Percentiles rank a stretch among this genome's conserved stretches.
phyloP scores from a whole-genome alignment of 352 stramenopile genomes.

The Peronospora farinosa region DNA sequence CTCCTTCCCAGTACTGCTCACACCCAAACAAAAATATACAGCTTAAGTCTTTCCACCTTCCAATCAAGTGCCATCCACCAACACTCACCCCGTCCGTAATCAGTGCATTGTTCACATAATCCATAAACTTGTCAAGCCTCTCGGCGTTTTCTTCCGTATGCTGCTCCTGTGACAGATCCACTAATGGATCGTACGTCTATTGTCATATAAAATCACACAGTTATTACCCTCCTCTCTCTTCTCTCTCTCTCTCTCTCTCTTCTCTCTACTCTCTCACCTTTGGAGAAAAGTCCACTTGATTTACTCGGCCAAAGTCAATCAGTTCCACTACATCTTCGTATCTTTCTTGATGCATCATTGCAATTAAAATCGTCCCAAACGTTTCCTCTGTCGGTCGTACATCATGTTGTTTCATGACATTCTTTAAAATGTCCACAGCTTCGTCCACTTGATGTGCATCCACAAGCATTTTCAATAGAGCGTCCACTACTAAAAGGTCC shows the following conservation, averaged over 20 bases:
- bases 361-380: slow-evolving; percentile 42
- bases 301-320: slow-evolving; percentile 44
- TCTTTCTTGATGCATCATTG: slow-evolving; percentile 42
- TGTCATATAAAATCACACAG: slow-evolving; percentile 1
- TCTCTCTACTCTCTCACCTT: slow-evolving; percentile 37
- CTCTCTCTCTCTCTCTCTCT: background rate
- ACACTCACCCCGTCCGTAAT: slow-evolving; percentile 40
- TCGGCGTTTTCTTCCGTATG: slow-evolving; percentile 34
- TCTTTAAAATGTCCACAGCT: slow-evolving; percentile 37
- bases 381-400: slow-evolving; percentile 48
- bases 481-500: slow-evolving; percentile 53
- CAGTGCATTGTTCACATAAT: slow-evolving; percentile 51
- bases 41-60: background rate
- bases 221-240: slow-evolving; percentile 1
- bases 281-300: slow-evolving; percentile 47
- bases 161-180: slow-evolving; percentile 47
- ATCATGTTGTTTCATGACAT: slow-evolving; percentile 33
- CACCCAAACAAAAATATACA: slow-evolving; percentile 2
- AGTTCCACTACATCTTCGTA: slow-evolving; percentile 43
- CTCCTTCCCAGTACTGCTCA: slow-evolving; percentile 27
- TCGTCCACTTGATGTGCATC: slow-evolving; percentile 34
- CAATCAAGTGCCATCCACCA: background rate
- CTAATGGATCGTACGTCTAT: slow-evolving; percentile 60
- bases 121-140: slow-evolving; percentile 46
- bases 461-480: slow-evolving; percentile 40